phyloP scores from a whole-genome alignment of 805 yeast species.

The Nakazawaea ambrosiae region DNA sequence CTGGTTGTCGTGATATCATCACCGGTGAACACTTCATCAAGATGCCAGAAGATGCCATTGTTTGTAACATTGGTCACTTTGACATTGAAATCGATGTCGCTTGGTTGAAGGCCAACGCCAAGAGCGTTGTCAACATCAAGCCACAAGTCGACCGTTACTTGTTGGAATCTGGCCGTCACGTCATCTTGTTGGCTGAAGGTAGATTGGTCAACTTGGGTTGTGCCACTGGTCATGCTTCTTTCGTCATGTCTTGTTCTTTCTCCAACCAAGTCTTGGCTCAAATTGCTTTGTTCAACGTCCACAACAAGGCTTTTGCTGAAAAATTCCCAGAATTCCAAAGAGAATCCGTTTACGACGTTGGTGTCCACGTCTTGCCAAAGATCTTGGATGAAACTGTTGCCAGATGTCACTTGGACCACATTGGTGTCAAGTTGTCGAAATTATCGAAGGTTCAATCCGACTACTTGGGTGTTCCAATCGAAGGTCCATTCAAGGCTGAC shows the following conservation, averaged over 20 bases:
- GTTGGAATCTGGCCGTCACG: slow-evolving; percentile 82
- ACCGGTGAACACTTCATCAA: slow-evolving; percentile 75
- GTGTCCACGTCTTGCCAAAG: slow-evolving; percentile 97
- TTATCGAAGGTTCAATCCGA: slow-evolving; percentile 82
- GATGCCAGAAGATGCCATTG: slow-evolving; percentile 99
- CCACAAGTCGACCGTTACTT: slow-evolving; percentile 98
- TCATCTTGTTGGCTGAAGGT: slow-evolving; percentile 97
- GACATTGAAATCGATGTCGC: slow-evolving; percentile 99
- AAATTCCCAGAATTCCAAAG: slow-evolving; percentile 84
- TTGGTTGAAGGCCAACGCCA: slow-evolving; percentile 93
- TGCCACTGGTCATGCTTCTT: slow-evolving; percentile 99
- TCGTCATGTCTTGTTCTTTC: slow-evolving; percentile 99
- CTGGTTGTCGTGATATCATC: slow-evolving; percentile 99
- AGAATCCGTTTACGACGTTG: slow-evolving; percentile 84
- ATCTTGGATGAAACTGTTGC: slow-evolving; percentile 98
- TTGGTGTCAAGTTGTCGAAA: slow-evolving; percentile 80
- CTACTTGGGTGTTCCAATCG: slow-evolving; percentile 83
- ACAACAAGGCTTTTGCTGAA: slow-evolving; percentile 72
- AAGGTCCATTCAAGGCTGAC: slow-evolving; percentile 98
- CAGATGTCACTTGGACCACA: slow-evolving; percentile 89
- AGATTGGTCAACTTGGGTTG: slow-evolving; percentile 99
- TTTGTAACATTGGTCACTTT: slow-evolving; percentile 99
- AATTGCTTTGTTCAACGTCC: slow-evolving; percentile 91
- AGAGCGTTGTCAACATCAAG: slow-evolving; percentile 92
- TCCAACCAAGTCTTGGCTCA: slow-evolving; percentile 99